Evolutionary conservation across 139 green algal species (phyloP), one percentile per base, ranked within the genome.

Genomic region (Diplosphaera chodatii): DNA sequence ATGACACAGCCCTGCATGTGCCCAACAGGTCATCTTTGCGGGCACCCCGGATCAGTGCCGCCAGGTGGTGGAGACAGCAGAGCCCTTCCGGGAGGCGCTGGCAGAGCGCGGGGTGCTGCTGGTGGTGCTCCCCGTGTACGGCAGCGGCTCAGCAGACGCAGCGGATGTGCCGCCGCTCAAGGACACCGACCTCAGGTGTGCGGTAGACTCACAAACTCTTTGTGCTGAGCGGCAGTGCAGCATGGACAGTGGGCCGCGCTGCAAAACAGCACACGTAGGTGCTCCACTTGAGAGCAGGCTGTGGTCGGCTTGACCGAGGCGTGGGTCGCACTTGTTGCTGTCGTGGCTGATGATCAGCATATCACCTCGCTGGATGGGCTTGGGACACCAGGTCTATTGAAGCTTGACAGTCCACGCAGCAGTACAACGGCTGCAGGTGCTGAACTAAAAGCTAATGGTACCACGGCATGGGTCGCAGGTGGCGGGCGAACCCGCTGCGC

Each of bases 21-120:
- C 63, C n/a, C n/a, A n/a, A 5, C 75, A 83, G 28, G 89, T 95
- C 21, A 55, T 95, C 15, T 75, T 88, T 27, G 88, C 84, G 23
- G 87, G 89, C 22, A 87, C 80, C 1, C 66, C 67, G 15, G 25
- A 76, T 55, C 89, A 93, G 79, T 81, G 92, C n/a, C 40, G 34
- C 4, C 77, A 64, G 3, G 84, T 86, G 0, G 23, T 93, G 48
- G 71, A 62, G 1, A 74, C 68, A 27, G 91, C 90, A 21, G 87
- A 90, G 71, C 84, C 83, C 0, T 85, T 82, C 68, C 82, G 78
- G 40, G 82, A 86, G 34, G 74, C 85, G 64, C 83, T 96, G 28
- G 16, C 72, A 55, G 74, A 81, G 68, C 77, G 87, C 0, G 91
- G 91, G 1, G 87, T 96, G 48, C 66, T 95, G 15, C 64, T 96